Percentiles rank a stretch among this genome's conserved stretches.
Evolutionary conservation across 2,329 filamentous ascomycete species (phyloP).

Genomic region (Aspergillus unguis): DNA sequence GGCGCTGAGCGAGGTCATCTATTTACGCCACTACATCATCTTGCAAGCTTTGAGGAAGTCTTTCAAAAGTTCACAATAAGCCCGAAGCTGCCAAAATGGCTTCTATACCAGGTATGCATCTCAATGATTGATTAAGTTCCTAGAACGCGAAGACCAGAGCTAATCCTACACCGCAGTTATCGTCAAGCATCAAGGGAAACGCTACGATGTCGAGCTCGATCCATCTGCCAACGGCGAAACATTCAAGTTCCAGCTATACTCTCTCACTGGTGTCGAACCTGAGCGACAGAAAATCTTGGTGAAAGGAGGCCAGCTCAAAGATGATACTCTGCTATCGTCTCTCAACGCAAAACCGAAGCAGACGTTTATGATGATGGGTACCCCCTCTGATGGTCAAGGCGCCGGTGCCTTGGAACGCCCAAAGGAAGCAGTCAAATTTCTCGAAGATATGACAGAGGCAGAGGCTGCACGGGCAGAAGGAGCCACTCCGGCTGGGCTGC

Average conservation of each 20-base stretch:
- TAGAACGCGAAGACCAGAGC: slow-evolving; percentile 2
- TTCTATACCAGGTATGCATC: slow-evolving; percentile 51
- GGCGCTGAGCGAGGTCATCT: slow-evolving; percentile 12
- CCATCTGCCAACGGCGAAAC: slow-evolving; percentile 79
- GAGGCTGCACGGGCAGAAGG: slow-evolving; percentile 79
- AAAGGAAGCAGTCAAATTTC: slow-evolving; percentile 77
- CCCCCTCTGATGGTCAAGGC: slow-evolving; percentile 64
- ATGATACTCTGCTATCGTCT: slow-evolving; percentile 82
- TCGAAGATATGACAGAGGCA: slow-evolving; percentile 97
- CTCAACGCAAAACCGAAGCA: slow-evolving; percentile 83
- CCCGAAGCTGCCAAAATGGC: slow-evolving; percentile 44
- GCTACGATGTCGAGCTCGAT: slow-evolving; percentile 91
- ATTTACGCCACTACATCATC: slow-evolving; percentile 18
- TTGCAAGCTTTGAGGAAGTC: not conserved
- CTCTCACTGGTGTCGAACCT: slow-evolving; percentile 91
- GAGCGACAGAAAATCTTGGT: slow-evolving; percentile 94
- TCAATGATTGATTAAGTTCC: not conserved
- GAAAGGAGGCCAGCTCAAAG: slow-evolving; percentile 91
- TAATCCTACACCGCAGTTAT: slow-evolving; percentile 59
- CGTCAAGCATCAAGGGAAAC: slow-evolving; percentile 93
- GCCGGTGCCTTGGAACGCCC: slow-evolving; percentile 64
- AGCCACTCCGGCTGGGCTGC: slow-evolving; percentile 80
- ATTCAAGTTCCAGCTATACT: slow-evolving; percentile 94
- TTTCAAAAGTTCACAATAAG: slow-evolving; percentile 5
- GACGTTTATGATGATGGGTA: slow-evolving; percentile 95